Evolutionary conservation across 2,329 filamentous ascomycete species (phyloP).

Genomic region (Hortaea sp.): DNA sequence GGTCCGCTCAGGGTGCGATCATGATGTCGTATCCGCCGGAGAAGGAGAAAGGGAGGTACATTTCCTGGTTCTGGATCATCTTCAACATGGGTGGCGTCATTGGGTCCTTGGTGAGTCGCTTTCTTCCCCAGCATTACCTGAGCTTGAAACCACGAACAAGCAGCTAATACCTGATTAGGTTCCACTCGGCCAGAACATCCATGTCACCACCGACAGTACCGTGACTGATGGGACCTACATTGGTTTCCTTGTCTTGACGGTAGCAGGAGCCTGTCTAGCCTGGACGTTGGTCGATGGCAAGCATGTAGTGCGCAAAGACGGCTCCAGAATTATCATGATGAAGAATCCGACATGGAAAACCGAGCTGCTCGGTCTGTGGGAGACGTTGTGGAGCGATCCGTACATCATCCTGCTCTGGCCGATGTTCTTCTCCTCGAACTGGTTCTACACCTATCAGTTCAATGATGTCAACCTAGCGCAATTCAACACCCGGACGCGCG

Average conservation of each 20-base stretch:
- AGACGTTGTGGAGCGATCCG: constrained; percentile 60
- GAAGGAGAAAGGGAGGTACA: constrained; percentile 73
- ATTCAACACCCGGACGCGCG: constrained; percentile 64
- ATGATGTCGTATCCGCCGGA: constrained; percentile 87
- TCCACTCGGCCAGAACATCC: constrained; percentile 62
- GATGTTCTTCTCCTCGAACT: constrained; percentile 72
- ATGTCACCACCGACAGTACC: constrained; percentile 40
- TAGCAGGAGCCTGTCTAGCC: constrained; percentile 58
- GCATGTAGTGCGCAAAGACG: constrained; percentile 64
- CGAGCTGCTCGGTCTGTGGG: constrained; percentile 64
- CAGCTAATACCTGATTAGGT: constrained; percentile 35
- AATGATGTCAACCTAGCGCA: constrained; percentile 60
- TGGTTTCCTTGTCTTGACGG: constrained; percentile 76
- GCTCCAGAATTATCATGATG: constrained; percentile 72
- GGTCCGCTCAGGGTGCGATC: constrained; percentile 74
- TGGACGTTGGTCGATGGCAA: constrained; percentile 62
- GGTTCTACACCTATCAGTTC: constrained; percentile 73
- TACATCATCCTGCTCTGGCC: constrained; percentile 70
- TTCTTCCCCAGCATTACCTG: too few relatives aligned
- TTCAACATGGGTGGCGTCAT: constrained; percentile 90
- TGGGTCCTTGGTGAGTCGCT: constrained; percentile 52
- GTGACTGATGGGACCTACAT: constrained; percentile 77
- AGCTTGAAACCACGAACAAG: not conserved
- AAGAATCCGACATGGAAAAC: constrained; percentile 81
- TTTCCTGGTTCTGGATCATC: constrained; percentile 88